phyloP scores from a whole-genome alignment of 164 flowering plant genomes.

The Magnolia changhungtana region DNA sequence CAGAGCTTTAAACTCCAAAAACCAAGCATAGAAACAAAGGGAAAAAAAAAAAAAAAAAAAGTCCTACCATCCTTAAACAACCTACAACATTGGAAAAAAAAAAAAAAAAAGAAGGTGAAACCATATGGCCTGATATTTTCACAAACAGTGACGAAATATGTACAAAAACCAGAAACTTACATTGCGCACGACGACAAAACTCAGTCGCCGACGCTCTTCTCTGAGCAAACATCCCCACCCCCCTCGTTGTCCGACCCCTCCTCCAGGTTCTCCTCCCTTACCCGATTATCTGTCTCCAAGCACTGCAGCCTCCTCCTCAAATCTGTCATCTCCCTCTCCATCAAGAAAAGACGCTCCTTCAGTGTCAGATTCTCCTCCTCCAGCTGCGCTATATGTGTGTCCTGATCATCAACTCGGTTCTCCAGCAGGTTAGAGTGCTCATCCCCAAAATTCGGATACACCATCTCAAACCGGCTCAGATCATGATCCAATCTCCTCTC shows the following conservation, averaged over 20 bases:
- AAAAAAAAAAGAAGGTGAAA: neutral
- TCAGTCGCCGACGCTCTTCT: conserved; percentile 40
- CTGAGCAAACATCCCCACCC: conserved; percentile 30
- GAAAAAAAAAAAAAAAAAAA: neutral
- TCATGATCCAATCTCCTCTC: conserved; percentile 95
- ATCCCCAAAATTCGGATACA: conserved; percentile 52
- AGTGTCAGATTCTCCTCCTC: conserved; percentile 88
- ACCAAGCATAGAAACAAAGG: neutral
- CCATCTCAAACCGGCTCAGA: conserved; percentile 93
- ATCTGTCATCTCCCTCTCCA: conserved; percentile 82
- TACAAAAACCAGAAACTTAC: conserved; percentile 4
- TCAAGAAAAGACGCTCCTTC: conserved; percentile 83
- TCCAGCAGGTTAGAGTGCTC: conserved; percentile 62
- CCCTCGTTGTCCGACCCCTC: conserved; percentile 63
- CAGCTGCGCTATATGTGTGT: conserved; percentile 76
- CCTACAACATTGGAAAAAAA: neutral
- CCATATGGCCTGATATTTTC: neutral
- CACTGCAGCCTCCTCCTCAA: conserved; percentile 72
- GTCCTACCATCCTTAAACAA: neutral
- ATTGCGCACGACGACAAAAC: conserved; percentile 3
- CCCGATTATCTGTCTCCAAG: conserved; percentile 49
- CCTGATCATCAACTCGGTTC: conserved; percentile 92
- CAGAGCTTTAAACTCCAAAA: conserved; percentile 1
- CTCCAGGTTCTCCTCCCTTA: conserved; percentile 43
- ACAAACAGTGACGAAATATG: neutral